Evolutionary conservation across 169 alveolate species (phyloP), one percentile per base, ranked within the genome.

Genomic region (Plasmodium relictum): DNA sequence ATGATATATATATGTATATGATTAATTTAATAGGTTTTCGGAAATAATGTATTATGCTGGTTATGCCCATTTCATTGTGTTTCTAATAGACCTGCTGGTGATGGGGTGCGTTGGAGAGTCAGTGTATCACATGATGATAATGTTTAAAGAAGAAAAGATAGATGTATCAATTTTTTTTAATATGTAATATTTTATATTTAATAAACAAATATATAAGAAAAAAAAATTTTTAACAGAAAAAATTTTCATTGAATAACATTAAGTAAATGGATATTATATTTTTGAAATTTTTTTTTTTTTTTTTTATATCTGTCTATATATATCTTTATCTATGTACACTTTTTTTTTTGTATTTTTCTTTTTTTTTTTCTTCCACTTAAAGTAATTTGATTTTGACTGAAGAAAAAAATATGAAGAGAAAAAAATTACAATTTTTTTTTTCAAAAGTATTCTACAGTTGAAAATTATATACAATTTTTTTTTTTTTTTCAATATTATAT

Each of bases 61-160:
- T 92, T 96, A 65, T 95, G 96, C 48, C 98, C 98, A 9, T 94
- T 92, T 66, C 96, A 96, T 59, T 88, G 94, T n/a, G 93, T 95
- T 45, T 93, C 96, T 9, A 94, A 94, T 39, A 88, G 97, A 37
- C 98, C 98, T 0, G 98, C 95, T 10, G 98, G 98, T 0, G 98
- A 96, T 74, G 98, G 98, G 18, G 98, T 96, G 20, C 83, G 98
- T 6, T 96, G 98, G 98, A 93, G 97, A 37, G 95, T 74, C 18
- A 74, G 88, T 18, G 74, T 74, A 7, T 18, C 37, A 6, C 88
- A 74, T 22, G 88, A 63, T 24, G 62, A 31, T 74, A 74, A 61
- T n/a, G 45, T 74, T 48, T 74, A 48, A 74, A 6, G 10, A 31
- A 9, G 3, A 50, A 24, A 39, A 16, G 16, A 48, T 48, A 14